Conservation (phyloP, 345 rosid species). For the Eucalyptus dawsonii region DNA sequence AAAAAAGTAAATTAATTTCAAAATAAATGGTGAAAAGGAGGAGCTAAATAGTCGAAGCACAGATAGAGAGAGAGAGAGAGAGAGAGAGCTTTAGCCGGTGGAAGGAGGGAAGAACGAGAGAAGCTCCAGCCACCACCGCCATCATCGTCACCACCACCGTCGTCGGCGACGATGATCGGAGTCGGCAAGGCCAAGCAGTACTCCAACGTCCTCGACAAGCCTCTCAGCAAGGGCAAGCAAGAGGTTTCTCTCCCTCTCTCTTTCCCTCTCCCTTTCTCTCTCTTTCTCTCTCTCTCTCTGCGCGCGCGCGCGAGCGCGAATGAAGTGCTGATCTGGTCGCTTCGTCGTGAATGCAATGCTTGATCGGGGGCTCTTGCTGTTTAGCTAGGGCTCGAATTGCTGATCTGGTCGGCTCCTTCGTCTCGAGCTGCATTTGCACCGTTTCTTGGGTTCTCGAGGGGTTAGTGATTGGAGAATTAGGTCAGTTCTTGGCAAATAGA, state of each 20-base stretch:
- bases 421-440: neutral
- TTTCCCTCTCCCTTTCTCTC: neutral
- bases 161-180: slow-evolving; percentile 49
- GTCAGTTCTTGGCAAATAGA: neutral
- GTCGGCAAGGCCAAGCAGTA: slow-evolving; percentile 92
- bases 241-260: slow-evolving; percentile 35
- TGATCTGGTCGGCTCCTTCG: neutral
- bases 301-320: neutral
- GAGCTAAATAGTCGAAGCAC: neutral
- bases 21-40: neutral
- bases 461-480: neutral
- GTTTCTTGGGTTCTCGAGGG: neutral
- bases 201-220: slow-evolving; percentile 88
- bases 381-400: neutral
- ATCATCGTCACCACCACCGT: neutral
- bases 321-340: neutral
- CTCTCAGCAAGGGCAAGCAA: slow-evolving; percentile 96
- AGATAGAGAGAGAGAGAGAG: neutral
- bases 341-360: neutral
- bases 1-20: neutral
- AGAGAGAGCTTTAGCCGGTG: neutral
- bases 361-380: neutral
- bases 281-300: neutral
- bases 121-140: neutral
- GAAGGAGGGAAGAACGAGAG: neutral